A percentile compares a stretch with the other conserved stretches of the same genome.
Evolutionary conservation across 208 protist species (phyloP).

Genomic region (Crithidia expoeki): DNA sequence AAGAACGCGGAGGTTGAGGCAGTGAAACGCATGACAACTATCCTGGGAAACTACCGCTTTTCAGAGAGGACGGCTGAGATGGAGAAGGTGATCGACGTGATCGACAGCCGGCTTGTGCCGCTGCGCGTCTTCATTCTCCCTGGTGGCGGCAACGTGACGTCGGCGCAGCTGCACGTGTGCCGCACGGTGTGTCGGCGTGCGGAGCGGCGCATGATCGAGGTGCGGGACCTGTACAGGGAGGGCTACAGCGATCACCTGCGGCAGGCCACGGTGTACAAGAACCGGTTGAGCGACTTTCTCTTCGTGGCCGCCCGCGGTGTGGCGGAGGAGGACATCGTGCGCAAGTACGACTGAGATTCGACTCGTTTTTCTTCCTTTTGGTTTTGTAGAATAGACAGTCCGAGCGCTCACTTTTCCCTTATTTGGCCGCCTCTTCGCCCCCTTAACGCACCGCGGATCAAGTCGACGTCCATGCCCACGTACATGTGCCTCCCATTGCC

Average conservation of each 20-base stretch:
- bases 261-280: constrained; percentile 59
- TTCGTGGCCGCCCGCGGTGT: constrained; percentile 68
- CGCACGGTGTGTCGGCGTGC: constrained; percentile 66
- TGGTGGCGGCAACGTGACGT: constrained; percentile 43
- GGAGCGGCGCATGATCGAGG: constrained; percentile 56
- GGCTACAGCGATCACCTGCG: constrained; percentile 43
- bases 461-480: too few relatives aligned
- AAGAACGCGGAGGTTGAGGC: constrained; percentile 17
- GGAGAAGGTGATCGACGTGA: constrained; percentile 68
- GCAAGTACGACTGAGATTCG: constrained; percentile 34
- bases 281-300: constrained; percentile 78
- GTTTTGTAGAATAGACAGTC: too few relatives aligned
- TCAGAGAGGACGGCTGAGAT: constrained; percentile 36
- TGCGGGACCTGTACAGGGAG: constrained; percentile 38
- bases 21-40: constrained; percentile 15
- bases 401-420: neutral
- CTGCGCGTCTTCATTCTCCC: constrained; percentile 77
- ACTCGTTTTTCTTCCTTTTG: neutral
- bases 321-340: constrained; percentile 49
- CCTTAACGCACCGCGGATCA: too few relatives aligned
- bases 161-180: constrained; percentile 65
- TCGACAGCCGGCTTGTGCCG: constrained; percentile 55
- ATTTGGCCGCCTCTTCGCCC: too few relatives aligned
- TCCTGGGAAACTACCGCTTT: constrained; percentile 31
- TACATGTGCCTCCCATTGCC: too few relatives aligned